Evolutionary conservation across 2,329 filamentous ascomycete genomes (phyloP).

Genomic region (Apiospora aurea): DNA sequence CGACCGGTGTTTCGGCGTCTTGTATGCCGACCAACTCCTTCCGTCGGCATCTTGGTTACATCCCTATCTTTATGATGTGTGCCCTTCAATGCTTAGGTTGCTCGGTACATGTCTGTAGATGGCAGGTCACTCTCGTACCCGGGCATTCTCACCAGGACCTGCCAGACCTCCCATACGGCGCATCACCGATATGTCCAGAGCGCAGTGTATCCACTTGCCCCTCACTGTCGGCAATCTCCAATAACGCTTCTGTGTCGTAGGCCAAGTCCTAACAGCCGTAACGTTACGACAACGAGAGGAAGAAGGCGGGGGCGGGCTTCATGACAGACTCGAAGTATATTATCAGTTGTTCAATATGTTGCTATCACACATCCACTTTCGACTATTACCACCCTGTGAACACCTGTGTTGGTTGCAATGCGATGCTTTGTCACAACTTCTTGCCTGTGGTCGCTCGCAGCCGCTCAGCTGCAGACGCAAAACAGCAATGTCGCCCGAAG

Average conservation of each 20-base stretch:
- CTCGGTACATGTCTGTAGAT: background rate
- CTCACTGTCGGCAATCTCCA: background rate
- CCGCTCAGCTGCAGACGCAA: background rate
- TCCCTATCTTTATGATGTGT: background rate
- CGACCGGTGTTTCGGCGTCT: background rate
- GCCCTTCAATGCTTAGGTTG: no score
- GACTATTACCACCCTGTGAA: background rate
- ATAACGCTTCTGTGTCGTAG: background rate
- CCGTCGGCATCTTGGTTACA: background rate
- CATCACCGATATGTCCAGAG: background rate
- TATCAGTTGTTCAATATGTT: background rate
- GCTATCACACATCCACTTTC: background rate
- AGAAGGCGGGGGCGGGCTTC: background rate
- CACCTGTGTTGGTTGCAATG: background rate
- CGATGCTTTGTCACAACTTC: background rate
- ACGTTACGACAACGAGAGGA: background rate
- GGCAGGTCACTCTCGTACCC: background rate
- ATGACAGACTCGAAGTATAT: background rate
- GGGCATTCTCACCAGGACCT: background rate
- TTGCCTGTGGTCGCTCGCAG: background rate
- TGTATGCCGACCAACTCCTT: background rate
- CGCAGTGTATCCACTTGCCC: constrained; percentile 1
- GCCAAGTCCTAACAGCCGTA: background rate
- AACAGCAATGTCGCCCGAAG: constrained; percentile 6
- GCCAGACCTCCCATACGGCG: background rate